A percentile compares a stretch with the other conserved stretches of the same genome.
Evolutionary conservation across 345 rosid genomes (phyloP).

Genomic region (Cardiospermum halicacabum): DNA sequence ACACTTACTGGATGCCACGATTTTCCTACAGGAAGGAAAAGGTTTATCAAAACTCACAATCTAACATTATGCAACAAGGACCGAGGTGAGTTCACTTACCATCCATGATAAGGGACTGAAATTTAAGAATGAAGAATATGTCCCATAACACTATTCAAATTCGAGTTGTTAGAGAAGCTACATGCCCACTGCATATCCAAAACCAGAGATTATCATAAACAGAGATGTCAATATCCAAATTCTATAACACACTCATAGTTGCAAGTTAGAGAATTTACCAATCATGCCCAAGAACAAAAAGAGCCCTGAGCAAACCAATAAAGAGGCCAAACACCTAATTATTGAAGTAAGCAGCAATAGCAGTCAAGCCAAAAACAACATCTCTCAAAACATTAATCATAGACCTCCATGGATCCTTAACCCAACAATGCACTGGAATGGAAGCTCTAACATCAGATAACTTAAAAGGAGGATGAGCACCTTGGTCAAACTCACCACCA

Average conservation of each 20-base stretch:
- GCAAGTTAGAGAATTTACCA: constrained; percentile 44
- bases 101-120: constrained; percentile 92
- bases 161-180: constrained; percentile 71
- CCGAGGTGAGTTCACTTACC: constrained; percentile 35
- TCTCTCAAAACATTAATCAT: constrained; percentile 77
- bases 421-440: constrained; percentile 92
- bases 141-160: constrained; percentile 70
- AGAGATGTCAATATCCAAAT: constrained; percentile 13
- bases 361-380: constrained; percentile 61
- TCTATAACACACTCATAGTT: background rate
- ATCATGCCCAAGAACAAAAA: constrained; percentile 96
- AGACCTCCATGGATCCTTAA: constrained; percentile 77
- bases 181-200: constrained; percentile 68
- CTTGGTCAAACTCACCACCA: constrained; percentile 36
- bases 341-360: constrained; percentile 64
- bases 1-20: constrained; percentile 82
- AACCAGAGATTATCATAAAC: background rate
- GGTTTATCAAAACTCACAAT: background rate
- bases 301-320: constrained; percentile 90
- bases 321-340: constrained; percentile 86
- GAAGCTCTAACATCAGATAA: constrained; percentile 71
- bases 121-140: constrained; percentile 88
- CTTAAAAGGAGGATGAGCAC: constrained; percentile 67
- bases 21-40: constrained; percentile 48
- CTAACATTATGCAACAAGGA: background rate